Percentiles rank a stretch among this genome's conserved stretches.
These are phyloP conservation scores for Solanum paucissectum DNA, from an alignment of 257 asterid genomes.

Conservation along the genomic window DNA sequence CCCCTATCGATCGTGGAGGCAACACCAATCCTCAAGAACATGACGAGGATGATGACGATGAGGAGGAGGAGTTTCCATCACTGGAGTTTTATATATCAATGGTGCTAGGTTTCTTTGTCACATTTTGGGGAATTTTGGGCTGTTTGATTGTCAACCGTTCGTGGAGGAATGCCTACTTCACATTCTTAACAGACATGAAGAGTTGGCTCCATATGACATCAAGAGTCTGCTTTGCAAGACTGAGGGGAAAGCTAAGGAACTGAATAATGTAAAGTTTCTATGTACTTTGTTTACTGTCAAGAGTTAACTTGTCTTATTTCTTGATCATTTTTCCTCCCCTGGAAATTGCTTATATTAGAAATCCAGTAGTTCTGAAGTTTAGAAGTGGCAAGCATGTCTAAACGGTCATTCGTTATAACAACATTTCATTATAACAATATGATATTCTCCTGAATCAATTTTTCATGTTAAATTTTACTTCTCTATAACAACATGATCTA, in stretches of 20 bases:
- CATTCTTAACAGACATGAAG: background rate
- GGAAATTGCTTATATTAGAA: no score
- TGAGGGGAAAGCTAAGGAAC: background rate
- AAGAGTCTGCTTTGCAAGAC: background rate
- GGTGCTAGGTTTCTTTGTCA: background rate
- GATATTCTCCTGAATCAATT: background rate
- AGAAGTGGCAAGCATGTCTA: no score
- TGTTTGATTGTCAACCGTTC: background rate
- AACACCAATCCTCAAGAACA: background rate
- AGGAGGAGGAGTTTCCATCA: background rate
- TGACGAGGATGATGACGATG: background rate
- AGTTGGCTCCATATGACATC: background rate
- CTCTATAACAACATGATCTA: background rate
- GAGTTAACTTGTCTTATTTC: background rate
- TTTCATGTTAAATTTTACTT: no score
- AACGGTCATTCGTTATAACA: no score
- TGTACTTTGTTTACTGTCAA: background rate
- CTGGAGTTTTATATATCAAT: background rate
- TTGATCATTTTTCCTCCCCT: no score
- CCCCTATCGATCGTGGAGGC: background rate
- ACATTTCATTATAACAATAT: no score
- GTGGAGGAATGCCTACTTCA: slow-evolving; percentile 4
- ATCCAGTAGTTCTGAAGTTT: background rate
- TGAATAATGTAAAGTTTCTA: background rate
- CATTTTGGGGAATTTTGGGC: background rate